Evolutionary conservation across 148 eudicot species (phyloP).

Genomic region (Selenicereus undatus): DNA sequence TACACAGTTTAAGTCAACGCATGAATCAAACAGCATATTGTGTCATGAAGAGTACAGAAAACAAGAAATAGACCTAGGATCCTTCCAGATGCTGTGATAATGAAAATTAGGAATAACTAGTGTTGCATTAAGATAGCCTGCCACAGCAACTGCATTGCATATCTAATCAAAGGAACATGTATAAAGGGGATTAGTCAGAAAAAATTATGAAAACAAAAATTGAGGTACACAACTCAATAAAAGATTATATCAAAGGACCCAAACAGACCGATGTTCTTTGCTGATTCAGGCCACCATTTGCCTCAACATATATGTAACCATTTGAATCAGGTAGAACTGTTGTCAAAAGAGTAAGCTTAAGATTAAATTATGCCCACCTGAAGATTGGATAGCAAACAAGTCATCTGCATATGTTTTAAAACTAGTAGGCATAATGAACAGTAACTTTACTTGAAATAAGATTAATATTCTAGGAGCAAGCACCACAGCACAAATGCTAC

Average conservation of each 20-base stretch:
- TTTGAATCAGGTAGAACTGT: conserved; percentile 74
- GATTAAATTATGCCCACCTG: background rate
- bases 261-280: conserved; percentile 84
- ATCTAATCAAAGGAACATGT: conserved; percentile 46
- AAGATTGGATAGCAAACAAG: background rate
- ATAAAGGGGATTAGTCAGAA: conserved; percentile 10
- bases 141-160: conserved; percentile 99
- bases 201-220: background rate
- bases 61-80: conserved; percentile 63
- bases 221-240: background rate
- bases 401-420: background rate
- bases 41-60: conserved; percentile 5
- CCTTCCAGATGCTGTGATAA: conserved; percentile 99
- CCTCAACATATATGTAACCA: conserved; percentile 89
- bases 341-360: background rate
- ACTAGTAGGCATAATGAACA: background rate
- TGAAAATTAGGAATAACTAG: conserved; percentile 93
- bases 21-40: background rate
- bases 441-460: background rate
- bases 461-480: background rate
- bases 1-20: background rate
- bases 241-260: conserved; percentile 9
- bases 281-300: conserved; percentile 99
- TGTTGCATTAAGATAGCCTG: conserved; percentile 98
- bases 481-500: background rate